A percentile compares a stretch with the other conserved stretches of the same genome.
These are phyloP conservation scores for Withania somnifera DNA, from an alignment of 305 asterid species.

Conservation along the genomic window DNA sequence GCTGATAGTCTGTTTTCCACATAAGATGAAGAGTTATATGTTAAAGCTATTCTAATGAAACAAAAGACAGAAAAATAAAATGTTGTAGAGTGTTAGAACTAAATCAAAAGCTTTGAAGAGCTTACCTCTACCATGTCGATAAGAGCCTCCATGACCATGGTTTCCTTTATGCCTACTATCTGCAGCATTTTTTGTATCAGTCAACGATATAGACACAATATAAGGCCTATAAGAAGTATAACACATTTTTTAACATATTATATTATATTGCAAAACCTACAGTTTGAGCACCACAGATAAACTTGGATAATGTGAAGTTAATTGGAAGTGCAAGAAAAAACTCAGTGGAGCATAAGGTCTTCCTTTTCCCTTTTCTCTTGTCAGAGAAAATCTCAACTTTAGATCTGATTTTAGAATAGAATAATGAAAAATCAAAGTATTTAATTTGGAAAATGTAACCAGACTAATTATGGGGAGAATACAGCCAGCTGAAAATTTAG, in stretches of 20 bases:
- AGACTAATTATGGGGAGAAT: neutral
- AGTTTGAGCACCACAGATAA: neutral
- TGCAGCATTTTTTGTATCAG: slow-evolving; percentile 12
- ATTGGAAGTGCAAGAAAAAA: neutral
- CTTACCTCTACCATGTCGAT: slow-evolving; percentile 75
- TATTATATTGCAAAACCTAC: neutral
- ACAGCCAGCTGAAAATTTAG: neutral
- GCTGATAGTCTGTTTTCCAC: slow-evolving; percentile 41
- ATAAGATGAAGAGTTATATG: neutral
- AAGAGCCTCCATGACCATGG: slow-evolving; percentile 65
- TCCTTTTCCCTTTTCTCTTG: too few relatives aligned
- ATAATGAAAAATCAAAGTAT: neutral
- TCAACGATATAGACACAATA: neutral
- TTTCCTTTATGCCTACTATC: slow-evolving; percentile 77
- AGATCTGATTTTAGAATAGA: neutral
- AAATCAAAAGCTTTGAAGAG: neutral
- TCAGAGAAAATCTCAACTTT: too few relatives aligned
- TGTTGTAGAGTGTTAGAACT: neutral
- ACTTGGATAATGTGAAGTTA: neutral
- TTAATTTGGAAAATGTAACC: neutral
- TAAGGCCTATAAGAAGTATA: neutral
- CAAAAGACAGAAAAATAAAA: neutral
- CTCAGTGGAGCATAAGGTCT: neutral
- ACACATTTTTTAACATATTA: neutral
- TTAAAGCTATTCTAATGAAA: neutral